Evolutionary conservation across 2,329 filamentous ascomycete species (phyloP), one percentile per base, ranked within the genome.

Genomic region (Ascochyta viciae-villosae): DNA sequence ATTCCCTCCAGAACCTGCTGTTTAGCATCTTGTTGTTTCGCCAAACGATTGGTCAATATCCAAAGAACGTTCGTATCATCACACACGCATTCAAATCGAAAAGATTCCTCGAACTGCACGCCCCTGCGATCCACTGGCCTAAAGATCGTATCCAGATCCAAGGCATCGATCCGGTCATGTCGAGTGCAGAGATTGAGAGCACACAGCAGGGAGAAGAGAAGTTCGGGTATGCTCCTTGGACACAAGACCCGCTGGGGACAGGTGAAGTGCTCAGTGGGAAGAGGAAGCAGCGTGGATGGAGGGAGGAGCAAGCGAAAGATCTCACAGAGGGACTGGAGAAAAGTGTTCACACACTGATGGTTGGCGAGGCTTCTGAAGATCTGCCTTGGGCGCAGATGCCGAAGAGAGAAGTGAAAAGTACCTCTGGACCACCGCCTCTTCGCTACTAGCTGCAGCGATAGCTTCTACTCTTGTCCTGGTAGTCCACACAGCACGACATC

Each of bases 1-100:
- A 97, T 74, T 94, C 89, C 1, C 94, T 91, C 69, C 88, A 92
- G 71, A 96, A 96, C 71, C 77, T 96, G 5, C 77, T 96, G 15
- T 92, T 93, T 72, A 89, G 89, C 12, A 79, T 96, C 67, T 80
- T 89, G 60, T 78, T 81, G 3, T 85, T 83, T 56, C 67, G 73
- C 4, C 69, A 72, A 26, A 68, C 67, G 3, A 73, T 70, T 1
- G 77, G 77, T 4, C 47, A 42, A 1, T 81, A 79, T 57, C 80
- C 80, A 1, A 61, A 68, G 19, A 67, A 71, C 1, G 67, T 82
- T 22, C 77, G 76, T 1, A 64, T 82, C 29, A 71, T 82, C 27
- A 81, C 79, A 2, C 79, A 82, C 63, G 78, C 78, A 0, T 82
- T 82, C 72, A 82, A 82, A 51, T 67, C 76, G 16, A 66, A 65